Evolutionary conservation across 1,284 basidiomycete species (phyloP).

Genomic region (Moniliophthora roreri): DNA sequence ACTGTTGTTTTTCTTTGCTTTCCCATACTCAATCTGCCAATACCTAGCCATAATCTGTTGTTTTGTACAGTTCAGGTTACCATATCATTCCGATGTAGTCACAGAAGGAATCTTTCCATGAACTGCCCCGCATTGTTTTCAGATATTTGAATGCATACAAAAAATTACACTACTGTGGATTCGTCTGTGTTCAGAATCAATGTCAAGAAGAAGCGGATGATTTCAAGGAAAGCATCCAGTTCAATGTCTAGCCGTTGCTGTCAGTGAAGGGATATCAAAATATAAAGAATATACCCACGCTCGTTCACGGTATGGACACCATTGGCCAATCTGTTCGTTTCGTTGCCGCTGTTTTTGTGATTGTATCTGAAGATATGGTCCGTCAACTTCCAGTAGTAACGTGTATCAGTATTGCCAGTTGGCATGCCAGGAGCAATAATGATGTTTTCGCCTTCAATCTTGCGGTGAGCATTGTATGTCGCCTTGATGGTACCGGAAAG

Average conservation of each 20-base stretch:
- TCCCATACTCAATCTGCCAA: constrained; percentile 22
- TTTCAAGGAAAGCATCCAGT: constrained; percentile 1
- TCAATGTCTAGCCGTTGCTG: constrained; percentile 1
- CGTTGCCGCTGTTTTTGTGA: constrained; percentile 29
- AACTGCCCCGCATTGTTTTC: no score
- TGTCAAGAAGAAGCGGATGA: constrained; percentile 25
- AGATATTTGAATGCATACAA: no score
- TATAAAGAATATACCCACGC: constrained; percentile 8
- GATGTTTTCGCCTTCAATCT: constrained; percentile 24
- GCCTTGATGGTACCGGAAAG: constrained; percentile 50
- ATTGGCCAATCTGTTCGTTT: constrained; percentile 24
- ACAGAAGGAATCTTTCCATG: no score
- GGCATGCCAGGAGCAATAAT: constrained; percentile 37
- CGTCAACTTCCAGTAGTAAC: constrained; percentile 45
- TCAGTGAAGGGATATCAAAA: background rate
- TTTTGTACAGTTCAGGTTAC: no score
- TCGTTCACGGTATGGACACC: constrained; percentile 53
- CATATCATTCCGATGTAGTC: background rate
- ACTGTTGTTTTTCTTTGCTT: background rate
- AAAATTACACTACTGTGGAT: background rate
- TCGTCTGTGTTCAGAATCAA: constrained; percentile 26
- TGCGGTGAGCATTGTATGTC: constrained; percentile 27
- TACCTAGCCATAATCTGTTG: no score
- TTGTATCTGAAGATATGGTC: constrained; percentile 48
- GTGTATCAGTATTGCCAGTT: constrained; percentile 37